phyloP scores from a whole-genome alignment of 805 yeast genomes.

The Yarrowia bubula region DNA sequence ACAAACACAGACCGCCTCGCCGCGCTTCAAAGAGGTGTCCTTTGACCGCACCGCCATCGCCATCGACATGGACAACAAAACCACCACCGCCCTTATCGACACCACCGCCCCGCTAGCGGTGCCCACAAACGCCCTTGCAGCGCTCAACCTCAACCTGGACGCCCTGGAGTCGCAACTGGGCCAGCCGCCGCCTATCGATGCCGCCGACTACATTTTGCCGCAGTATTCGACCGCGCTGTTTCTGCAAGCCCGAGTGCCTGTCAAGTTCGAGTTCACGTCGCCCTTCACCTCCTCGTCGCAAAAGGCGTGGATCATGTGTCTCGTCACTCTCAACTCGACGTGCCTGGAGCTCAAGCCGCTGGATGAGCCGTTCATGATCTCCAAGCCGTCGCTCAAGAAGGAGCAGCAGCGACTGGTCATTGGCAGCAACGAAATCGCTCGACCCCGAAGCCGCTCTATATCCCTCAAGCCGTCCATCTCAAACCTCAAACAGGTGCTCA shows the following conservation, averaged over 20 bases:
- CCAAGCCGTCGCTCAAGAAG: not conserved
- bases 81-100: not conserved
- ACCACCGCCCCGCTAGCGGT: too few species aligned
- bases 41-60: not conserved
- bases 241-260: not conserved
- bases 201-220: slow-evolving; percentile 18
- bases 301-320: slow-evolving; percentile 3
- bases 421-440: not conserved
- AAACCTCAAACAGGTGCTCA: slow-evolving; percentile 20
- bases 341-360: slow-evolving; percentile 1
- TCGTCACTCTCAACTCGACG: slow-evolving; percentile 26
- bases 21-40: not conserved
- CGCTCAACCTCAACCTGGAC: slow-evolving; percentile 31
- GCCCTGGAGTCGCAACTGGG: slow-evolving; percentile 33
- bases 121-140: not conserved
- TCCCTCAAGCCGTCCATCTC: slow-evolving; percentile 20
- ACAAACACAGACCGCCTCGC: not conserved
- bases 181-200: slow-evolving; percentile 14
- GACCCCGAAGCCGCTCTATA: not conserved
- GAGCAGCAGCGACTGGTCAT: slow-evolving; percentile 22
- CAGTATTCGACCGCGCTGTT: slow-evolving; percentile 21
- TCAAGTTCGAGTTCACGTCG: slow-evolving; percentile 23
- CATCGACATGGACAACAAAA: not conserved
- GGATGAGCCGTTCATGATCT: slow-evolving; percentile 28
- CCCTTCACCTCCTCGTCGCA: slow-evolving; percentile 10